These are phyloP conservation scores for Thymus quinquecostatus DNA, from an alignment of 257 asterid species.

Conservation along the genomic window DNA sequence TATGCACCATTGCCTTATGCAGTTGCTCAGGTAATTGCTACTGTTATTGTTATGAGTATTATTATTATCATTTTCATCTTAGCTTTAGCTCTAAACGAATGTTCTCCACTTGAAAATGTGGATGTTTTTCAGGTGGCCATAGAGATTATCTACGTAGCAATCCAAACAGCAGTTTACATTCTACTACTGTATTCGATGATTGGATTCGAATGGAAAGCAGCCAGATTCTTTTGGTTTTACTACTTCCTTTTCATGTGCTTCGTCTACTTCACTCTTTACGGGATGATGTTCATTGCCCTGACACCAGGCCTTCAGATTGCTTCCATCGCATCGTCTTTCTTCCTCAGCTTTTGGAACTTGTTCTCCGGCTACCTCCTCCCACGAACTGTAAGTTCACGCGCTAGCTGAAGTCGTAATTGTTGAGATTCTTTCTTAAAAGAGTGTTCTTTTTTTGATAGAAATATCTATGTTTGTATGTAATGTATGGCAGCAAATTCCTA, in stretches of 20 bases:
- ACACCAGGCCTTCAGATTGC: constrained; percentile 53
- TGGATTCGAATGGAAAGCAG: constrained; percentile 49
- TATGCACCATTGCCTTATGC: constrained; percentile 47
- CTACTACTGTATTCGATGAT: constrained; percentile 57
- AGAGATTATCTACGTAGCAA: constrained; percentile 48
- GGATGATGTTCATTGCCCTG: constrained; percentile 62
- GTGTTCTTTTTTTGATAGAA: not conserved
- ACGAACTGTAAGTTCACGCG: not conserved
- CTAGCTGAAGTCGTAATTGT: no score
- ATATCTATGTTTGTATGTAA: not conserved
- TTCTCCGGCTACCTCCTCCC: constrained; percentile 59
- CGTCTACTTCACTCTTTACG: constrained; percentile 52
- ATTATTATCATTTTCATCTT: no score
- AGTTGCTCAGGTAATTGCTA: constrained; percentile 35
- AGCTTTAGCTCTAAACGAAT: no score
- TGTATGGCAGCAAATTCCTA: constrained; percentile 46
- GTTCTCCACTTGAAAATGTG: not conserved
- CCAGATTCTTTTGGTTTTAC: constrained; percentile 54
- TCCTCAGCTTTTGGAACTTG: constrained; percentile 58
- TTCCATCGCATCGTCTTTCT: constrained; percentile 42
- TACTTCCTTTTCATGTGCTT: constrained; percentile 52
- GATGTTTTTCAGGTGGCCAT: constrained; percentile 47
- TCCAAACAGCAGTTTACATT: constrained; percentile 44
- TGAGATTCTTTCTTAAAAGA: not conserved
- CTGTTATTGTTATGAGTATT: no score